phyloP scores from a whole-genome alignment of 73 alveolate species.

The Loxodes magnus region DNA sequence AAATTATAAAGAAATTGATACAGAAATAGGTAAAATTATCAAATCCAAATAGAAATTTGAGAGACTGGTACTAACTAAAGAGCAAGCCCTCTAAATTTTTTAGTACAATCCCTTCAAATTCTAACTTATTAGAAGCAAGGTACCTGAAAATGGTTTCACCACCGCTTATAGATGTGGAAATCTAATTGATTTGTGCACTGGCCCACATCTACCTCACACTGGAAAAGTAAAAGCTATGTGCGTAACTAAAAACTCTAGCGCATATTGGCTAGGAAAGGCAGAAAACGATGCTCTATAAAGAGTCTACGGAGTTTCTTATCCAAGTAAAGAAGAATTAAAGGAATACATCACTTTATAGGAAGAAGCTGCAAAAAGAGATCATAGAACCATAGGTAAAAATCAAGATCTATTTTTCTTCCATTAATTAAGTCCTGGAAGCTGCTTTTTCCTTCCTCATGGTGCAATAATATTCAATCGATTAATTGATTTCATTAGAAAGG shows the following conservation, averaged over 20 bases:
- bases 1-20: constrained; percentile 80
- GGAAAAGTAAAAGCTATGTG: constrained; percentile 92
- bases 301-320: constrained; percentile 98
- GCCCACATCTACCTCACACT: constrained; percentile 98
- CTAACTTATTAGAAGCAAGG: constrained; percentile 87
- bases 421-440: constrained; percentile 96
- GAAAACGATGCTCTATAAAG: constrained; percentile 95
- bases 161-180: constrained; percentile 98
- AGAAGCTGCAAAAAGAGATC: constrained; percentile 99
- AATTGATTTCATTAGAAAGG: constrained; percentile 81
- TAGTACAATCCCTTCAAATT: constrained; percentile 96
- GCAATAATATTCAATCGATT: constrained; percentile 80
- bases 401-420: constrained; percentile 92
- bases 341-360: constrained; percentile 87
- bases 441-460: constrained; percentile 95
- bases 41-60: constrained; percentile 86
- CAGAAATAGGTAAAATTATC: constrained; percentile 62
- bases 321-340: constrained; percentile 88
- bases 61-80: constrained; percentile 89
- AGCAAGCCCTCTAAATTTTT: constrained; percentile 83
- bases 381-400: constrained; percentile 94
- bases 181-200: constrained; percentile 97
- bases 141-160: constrained; percentile 89
- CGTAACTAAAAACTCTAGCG: constrained; percentile 95
- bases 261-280: constrained; percentile 97